Conservation (phyloP, 2,329 filamentous ascomycete genomes). For the Talaromyces islandicus region DNA sequence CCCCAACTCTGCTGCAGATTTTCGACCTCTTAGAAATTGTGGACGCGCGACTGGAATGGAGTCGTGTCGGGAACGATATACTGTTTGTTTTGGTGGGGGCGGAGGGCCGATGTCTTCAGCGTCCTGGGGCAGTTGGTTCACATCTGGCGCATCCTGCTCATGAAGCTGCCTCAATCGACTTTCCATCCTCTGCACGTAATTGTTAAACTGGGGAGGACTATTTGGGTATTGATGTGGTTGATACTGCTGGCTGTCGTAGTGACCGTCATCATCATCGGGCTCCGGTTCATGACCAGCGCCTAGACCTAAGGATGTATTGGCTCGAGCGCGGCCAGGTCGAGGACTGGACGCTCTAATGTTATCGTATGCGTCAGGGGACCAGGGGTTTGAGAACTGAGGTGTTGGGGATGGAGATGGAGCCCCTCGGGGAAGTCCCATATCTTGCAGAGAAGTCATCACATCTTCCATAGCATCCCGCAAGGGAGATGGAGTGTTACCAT, state of each 20-base stretch:
- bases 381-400: constrained; percentile 57
- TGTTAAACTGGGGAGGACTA: constrained; percentile 66
- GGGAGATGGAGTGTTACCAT: constrained; percentile 77
- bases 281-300: constrained; percentile 42
- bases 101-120: constrained; percentile 46
- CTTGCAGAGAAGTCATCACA: constrained; percentile 90
- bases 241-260: constrained; percentile 50
- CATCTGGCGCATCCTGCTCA: constrained; percentile 41
- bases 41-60: constrained; percentile 36
- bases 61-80: constrained; percentile 36
- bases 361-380: constrained; percentile 86
- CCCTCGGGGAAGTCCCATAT: constrained; percentile 63
- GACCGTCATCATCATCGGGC: constrained; percentile 43
- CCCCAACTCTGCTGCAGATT: constrained; percentile 66
- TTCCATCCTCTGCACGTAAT: constrained; percentile 91
- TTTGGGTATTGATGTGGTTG: constrained; percentile 49
- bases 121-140: constrained; percentile 43
- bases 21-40: constrained; percentile 33
- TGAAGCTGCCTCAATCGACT: constrained; percentile 69
- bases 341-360: constrained; percentile 32
- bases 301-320: constrained; percentile 67
- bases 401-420: constrained; percentile 48
- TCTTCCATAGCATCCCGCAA: constrained; percentile 94
- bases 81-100: constrained; percentile 54
- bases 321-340: constrained; percentile 44